Evolutionary conservation across 352 stramenopile genomes (phyloP).

Genomic region (Phytophthora cajani): DNA sequence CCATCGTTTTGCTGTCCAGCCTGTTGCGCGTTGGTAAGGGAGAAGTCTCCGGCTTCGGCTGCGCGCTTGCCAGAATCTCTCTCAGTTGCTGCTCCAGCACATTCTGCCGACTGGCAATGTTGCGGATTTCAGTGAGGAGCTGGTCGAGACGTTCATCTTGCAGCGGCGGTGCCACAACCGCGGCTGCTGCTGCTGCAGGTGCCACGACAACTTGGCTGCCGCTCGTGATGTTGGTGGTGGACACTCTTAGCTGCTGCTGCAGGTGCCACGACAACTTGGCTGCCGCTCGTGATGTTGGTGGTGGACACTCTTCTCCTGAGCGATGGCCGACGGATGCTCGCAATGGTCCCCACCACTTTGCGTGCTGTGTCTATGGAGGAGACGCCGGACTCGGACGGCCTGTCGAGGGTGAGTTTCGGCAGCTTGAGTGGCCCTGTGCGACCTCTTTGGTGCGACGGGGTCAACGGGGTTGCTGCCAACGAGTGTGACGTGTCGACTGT

Average conservation of each 20-base stretch:
- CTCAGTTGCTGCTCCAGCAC: conserved; percentile 33
- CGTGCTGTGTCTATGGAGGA: neutral
- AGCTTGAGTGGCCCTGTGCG: conserved; percentile 8
- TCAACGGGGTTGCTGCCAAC: conserved; percentile 1
- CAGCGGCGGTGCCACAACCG: neutral
- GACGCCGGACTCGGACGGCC: neutral
- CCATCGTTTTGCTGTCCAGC: conserved; percentile 10
- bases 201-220: neutral
- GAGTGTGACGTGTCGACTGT: neutral
- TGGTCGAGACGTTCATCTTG: conserved; percentile 25
- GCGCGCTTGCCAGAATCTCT: conserved; percentile 15
- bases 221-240: conserved; percentile 10
- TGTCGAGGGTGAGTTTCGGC: conserved; percentile 6
- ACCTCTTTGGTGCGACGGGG: conserved; percentile 9
- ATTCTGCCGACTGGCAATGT: conserved; percentile 34
- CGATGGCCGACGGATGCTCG: neutral
- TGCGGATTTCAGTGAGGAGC: conserved; percentile 37
- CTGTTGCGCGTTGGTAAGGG: neutral
- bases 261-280: neutral
- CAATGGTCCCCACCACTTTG: conserved; percentile 4
- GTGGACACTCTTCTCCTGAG: conserved; percentile 15
- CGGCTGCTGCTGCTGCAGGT: neutral
- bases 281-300: conserved; percentile 8
- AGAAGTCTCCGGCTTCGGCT: neutral
- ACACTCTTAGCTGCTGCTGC: conserved; percentile 1